Percentiles rank a stretch among this genome's conserved stretches.
Evolutionary conservation across 176 grass and related monocot genomes (phyloP).

Genomic region (Avena insularis): DNA sequence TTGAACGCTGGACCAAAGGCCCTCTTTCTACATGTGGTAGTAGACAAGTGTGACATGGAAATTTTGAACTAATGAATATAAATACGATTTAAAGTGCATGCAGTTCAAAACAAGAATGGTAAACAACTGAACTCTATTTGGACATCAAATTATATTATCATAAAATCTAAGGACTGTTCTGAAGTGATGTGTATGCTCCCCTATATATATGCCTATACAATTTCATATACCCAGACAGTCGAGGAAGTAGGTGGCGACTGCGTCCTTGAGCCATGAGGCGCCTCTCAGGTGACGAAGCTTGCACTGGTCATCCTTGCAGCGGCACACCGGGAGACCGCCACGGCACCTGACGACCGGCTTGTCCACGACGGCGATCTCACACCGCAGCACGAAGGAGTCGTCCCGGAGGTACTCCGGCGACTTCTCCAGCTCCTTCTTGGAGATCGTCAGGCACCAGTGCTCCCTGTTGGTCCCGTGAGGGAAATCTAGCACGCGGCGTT

Average conservation of each 20-base stretch:
- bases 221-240: not conserved
- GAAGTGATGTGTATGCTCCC: not conserved
- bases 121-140: not conserved
- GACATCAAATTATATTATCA: not conserved
- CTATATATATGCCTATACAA: not conserved
- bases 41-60: not conserved
- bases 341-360: not conserved
- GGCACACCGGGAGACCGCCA: not conserved
- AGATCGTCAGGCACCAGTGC: constrained; percentile 15
- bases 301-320: constrained; percentile 14
- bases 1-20: too few species aligned
- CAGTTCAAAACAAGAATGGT: not conserved
- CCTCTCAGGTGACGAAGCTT: not conserved
- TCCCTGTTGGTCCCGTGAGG: not conserved
- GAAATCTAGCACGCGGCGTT: not conserved
- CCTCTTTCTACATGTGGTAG: too few species aligned
- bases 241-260: not conserved
- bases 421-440: not conserved
- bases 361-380: constrained; percentile 9
- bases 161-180: not conserved
- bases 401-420: constrained; percentile 17
- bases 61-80: not conserved
- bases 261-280: not conserved
- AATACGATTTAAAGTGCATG: not conserved
- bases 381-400: constrained; percentile 14